Conservation (phyloP, 176 grass and related monocot genomes). For the Chrysopogon serrulatus region DNA sequence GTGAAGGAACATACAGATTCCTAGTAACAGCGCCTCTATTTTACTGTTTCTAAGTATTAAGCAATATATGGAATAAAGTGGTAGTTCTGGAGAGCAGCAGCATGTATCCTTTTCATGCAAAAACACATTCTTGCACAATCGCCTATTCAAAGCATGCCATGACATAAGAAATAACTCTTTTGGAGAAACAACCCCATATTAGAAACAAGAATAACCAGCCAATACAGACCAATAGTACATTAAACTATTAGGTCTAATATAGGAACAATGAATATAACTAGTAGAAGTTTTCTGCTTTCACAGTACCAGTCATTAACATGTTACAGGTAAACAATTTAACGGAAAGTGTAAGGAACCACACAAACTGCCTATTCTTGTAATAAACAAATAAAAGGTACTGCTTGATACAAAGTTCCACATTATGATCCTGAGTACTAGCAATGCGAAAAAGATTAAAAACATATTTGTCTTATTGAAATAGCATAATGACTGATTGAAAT, state of each 20-base stretch:
- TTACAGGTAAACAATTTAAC: neutral
- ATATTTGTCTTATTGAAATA: neutral
- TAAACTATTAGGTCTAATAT: neutral
- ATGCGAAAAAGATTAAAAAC: neutral
- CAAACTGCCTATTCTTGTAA: neutral
- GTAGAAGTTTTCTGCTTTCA: neutral
- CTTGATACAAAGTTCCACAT: neutral
- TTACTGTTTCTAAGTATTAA: neutral
- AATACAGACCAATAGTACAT: neutral
- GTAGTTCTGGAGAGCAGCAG: neutral
- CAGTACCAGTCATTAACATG: slow-evolving; percentile 3
- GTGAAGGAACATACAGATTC: neutral
- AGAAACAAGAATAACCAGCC: neutral
- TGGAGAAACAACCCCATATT: neutral
- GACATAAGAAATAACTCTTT: neutral
- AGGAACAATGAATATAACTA: neutral
- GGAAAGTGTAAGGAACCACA: neutral
- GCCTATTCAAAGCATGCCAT: slow-evolving; percentile 3
- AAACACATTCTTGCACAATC: neutral
- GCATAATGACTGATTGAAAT: neutral
- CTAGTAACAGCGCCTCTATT: neutral
- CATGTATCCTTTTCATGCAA: neutral
- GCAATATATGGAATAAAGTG: neutral
- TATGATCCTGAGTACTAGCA: neutral
- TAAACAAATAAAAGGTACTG: neutral